Conservation (phyloP, 2,329 filamentous ascomycete genomes). For the Beauveria bassiana region DNA sequence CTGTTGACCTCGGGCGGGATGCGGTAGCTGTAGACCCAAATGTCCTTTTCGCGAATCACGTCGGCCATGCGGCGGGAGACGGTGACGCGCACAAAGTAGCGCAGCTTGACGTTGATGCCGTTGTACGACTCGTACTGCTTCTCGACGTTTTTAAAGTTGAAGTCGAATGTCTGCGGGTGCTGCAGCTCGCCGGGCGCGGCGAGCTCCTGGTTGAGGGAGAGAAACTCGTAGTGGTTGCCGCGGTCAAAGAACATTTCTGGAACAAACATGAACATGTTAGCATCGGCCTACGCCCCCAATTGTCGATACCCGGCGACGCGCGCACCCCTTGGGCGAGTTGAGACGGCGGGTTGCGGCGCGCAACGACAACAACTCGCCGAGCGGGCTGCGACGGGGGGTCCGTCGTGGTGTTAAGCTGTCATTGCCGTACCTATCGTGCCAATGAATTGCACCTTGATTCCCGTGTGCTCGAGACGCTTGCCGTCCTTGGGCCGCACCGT, state of each 20-base stretch:
- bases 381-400: neutral
- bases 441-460: conserved; percentile 99
- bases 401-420: too few species aligned
- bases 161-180: conserved; percentile 96
- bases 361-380: neutral
- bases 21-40: conserved; percentile 98
- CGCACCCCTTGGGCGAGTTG: neutral
- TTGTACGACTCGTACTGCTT: conserved; percentile 99
- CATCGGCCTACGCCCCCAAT: neutral
- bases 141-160: conserved; percentile 99
- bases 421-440: conserved; percentile 75
- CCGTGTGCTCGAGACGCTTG: conserved; percentile 94
- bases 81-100: conserved; percentile 96
- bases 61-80: conserved; percentile 96
- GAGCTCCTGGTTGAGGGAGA: conserved; percentile 92
- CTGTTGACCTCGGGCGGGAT: conserved; percentile 97
- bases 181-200: conserved; percentile 95
- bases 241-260: conserved; percentile 99
- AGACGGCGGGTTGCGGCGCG: neutral
- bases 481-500: conserved; percentile 96
- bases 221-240: conserved; percentile 98
- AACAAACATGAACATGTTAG: neutral
- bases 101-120: conserved; percentile 97
- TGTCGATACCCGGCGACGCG: neutral
- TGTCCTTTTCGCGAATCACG: conserved; percentile 96